These are phyloP conservation scores for Leccinum fallax DNA, from an alignment of 1,284 basidiomycete genomes.

Conservation along the genomic window DNA sequence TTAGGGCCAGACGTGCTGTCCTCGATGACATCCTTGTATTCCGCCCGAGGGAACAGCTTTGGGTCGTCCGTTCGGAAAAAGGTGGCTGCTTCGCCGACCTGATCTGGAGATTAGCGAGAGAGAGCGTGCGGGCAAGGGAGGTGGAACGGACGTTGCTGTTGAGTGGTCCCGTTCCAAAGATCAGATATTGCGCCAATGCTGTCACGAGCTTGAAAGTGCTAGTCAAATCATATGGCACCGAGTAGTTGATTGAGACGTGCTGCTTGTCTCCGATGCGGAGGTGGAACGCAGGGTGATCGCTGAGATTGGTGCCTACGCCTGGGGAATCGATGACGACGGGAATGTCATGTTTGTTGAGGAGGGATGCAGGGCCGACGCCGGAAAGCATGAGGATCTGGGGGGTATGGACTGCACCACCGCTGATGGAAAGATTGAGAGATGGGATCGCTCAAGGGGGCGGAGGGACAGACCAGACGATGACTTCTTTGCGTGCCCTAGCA, in stretches of 20 bases:
- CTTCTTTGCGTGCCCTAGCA: slow-evolving; percentile 55
- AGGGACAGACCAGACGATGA: slow-evolving; percentile 56
- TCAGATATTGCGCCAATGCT: slow-evolving; percentile 45
- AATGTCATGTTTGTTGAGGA: slow-evolving; percentile 53
- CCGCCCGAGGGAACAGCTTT: slow-evolving; percentile 47
- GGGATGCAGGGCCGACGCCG: slow-evolving; percentile 61
- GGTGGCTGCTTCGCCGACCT: slow-evolving; percentile 61
- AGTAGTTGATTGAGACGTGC: slow-evolving; percentile 43
- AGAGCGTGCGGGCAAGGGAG: background rate
- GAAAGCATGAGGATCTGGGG: slow-evolving; percentile 74
- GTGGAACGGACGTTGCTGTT: slow-evolving; percentile 52
- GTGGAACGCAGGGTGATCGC: slow-evolving; percentile 57
- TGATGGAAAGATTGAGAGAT: slow-evolving; percentile 27
- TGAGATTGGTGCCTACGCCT: slow-evolving; percentile 60
- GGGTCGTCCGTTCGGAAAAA: slow-evolving; percentile 61
- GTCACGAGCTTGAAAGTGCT: slow-evolving; percentile 39
- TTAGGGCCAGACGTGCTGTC: slow-evolving; percentile 57
- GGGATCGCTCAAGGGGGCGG: background rate
- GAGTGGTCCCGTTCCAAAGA: slow-evolving; percentile 48
- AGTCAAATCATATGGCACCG: slow-evolving; percentile 39
- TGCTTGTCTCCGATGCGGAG: slow-evolving; percentile 53
- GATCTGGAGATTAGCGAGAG: slow-evolving; percentile 8
- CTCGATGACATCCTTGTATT: slow-evolving; percentile 43
- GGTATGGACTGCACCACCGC: slow-evolving; percentile 64
- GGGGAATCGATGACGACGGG: slow-evolving; percentile 55